Percentiles rank a stretch among this genome's conserved stretches.
These are phyloP conservation scores for Hippophae gyantsensis DNA, from an alignment of 306 rosid genomes.

Conservation along the genomic window DNA sequence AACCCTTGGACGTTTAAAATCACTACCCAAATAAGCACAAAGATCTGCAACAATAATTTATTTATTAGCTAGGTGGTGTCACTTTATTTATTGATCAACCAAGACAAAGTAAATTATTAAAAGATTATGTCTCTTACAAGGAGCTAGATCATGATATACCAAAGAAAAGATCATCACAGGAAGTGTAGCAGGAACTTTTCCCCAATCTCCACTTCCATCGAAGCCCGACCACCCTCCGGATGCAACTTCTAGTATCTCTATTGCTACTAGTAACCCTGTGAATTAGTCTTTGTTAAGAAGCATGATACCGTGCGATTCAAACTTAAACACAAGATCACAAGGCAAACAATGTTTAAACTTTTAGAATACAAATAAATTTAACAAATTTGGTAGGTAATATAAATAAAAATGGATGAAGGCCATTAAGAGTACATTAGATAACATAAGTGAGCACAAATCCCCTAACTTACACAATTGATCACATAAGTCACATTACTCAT, in stretches of 20 bases:
- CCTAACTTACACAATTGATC: too few relatives aligned
- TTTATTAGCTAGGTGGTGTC: not conserved
- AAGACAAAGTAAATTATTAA: not conserved
- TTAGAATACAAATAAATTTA: not conserved
- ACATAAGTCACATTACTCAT: too few relatives aligned
- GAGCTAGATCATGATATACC: slow-evolving; percentile 64
- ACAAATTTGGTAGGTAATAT: not conserved
- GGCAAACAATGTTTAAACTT: not conserved
- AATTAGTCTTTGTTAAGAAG: slow-evolving; percentile 2
- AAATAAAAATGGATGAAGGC: too few relatives aligned
- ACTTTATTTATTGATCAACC: not conserved
- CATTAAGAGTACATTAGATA: too few relatives aligned
- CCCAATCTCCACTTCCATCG: slow-evolving; percentile 43
- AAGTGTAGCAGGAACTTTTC: slow-evolving; percentile 41
- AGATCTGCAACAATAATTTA: slow-evolving; percentile 40
- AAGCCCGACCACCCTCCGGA: slow-evolving; percentile 55
- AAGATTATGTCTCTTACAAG: slow-evolving; percentile 29
- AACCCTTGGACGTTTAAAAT: slow-evolving; percentile 43
- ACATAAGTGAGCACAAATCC: too few relatives aligned
- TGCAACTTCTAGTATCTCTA: slow-evolving; percentile 42
- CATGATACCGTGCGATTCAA: not conserved
- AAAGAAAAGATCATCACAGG: slow-evolving; percentile 57
- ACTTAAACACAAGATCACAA: not conserved
- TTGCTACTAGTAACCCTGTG: slow-evolving; percentile 49
- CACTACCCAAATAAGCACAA: slow-evolving; percentile 71